A percentile compares a stretch with the other conserved stretches of the same genome.
Evolutionary conservation across 2,329 filamentous ascomycete genomes (phyloP).

Genomic region (Aspergillus ochraceoroseus): DNA sequence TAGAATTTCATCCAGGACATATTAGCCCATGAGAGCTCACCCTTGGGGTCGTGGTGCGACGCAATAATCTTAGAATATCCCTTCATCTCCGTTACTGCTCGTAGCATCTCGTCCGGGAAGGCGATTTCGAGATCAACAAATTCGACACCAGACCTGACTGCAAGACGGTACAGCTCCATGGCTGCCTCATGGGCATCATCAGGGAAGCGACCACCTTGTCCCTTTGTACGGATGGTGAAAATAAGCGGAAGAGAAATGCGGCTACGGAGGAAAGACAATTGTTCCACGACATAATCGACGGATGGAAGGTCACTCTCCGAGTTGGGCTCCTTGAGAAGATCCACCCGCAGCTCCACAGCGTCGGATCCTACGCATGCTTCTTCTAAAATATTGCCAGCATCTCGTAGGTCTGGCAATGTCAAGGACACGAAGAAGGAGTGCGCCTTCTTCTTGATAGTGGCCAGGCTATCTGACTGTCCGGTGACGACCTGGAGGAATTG

Average conservation of each 20-base stretch:
- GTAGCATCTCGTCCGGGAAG: conserved; percentile 70
- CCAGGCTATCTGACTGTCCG: conserved; percentile 54
- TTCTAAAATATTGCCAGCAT: conserved; percentile 61
- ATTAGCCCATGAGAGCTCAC: conserved; percentile 77
- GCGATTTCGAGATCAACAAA: conserved; percentile 92
- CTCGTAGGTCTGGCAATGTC: conserved; percentile 69
- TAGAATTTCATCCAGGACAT: conserved; percentile 89
- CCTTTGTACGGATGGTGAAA: conserved; percentile 80
- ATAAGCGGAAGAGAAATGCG: conserved; percentile 73
- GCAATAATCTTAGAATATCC: conserved; percentile 80
- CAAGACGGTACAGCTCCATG: conserved; percentile 68
- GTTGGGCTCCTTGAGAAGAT: conserved; percentile 72
- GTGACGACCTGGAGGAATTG: conserved; percentile 67
- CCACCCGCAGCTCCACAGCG: conserved; percentile 89
- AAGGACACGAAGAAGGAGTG: conserved; percentile 91
- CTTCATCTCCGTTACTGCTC: conserved; percentile 62
- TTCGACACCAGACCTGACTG: conserved; percentile 78
- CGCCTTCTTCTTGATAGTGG: conserved; percentile 57
- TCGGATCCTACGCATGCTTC: conserved; percentile 78
- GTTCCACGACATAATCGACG: conserved; percentile 71
- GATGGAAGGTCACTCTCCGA: conserved; percentile 54
- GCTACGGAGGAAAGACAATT: conserved; percentile 73
- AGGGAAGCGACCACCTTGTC: conserved; percentile 84
- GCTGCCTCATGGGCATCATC: conserved; percentile 69
- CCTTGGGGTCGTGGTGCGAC: conserved; percentile 85